Conservation (phyloP, 371 early-diverging fungal genomes). For the Syncephalastrum racemosum region DNA sequence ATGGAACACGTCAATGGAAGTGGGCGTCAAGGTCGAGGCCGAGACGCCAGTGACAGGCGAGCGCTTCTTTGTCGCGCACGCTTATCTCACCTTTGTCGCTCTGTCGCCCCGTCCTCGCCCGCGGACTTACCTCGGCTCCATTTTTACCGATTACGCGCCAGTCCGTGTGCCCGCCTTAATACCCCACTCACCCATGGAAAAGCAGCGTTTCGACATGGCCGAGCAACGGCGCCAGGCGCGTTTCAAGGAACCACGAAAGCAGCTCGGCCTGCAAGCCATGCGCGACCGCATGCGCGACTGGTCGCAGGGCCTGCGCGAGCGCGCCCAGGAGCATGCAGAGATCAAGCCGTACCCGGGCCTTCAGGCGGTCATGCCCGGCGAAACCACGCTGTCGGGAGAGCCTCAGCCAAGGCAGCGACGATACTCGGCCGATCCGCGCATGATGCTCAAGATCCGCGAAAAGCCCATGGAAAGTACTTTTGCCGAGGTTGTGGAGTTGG, state of each 20-base stretch:
- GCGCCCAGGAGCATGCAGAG: constrained; percentile 32
- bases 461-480: constrained; percentile 54
- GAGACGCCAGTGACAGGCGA: constrained; percentile 64
- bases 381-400: no score
- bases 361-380: background rate
- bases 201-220: constrained; percentile 56
- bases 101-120: constrained; percentile 42
- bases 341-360: constrained; percentile 41
- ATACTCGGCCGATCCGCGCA: constrained; percentile 40
- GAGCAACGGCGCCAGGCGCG: constrained; percentile 53
- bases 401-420: constrained; percentile 15
- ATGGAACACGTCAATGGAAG: constrained; percentile 80
- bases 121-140: constrained; percentile 34
- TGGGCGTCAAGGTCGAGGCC: constrained; percentile 70
- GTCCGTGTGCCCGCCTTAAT: constrained; percentile 48
- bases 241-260: constrained; percentile 19
- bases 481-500: constrained; percentile 67
- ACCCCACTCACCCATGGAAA: constrained; percentile 44
- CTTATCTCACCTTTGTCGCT: constrained; percentile 78
- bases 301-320: constrained; percentile 39
- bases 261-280: constrained; percentile 18
- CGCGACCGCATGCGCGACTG: constrained; percentile 39
- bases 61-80: constrained; percentile 66
- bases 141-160: constrained; percentile 33
- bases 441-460: constrained; percentile 15